Evolutionary conservation across 805 yeast species (phyloP).

Genomic region (Geotrichum ghanense): DNA sequence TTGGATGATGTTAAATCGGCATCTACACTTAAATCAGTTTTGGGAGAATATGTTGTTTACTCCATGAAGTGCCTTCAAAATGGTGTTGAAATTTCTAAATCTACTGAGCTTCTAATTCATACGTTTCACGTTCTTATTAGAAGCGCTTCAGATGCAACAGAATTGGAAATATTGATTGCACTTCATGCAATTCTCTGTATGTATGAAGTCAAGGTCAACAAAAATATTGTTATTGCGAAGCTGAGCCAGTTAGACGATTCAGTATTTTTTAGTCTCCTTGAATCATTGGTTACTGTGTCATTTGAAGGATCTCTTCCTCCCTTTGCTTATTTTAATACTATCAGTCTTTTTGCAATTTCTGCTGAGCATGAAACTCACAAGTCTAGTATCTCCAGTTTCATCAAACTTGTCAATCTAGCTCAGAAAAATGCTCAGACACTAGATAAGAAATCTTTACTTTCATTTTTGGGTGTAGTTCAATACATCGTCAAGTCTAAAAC

Average conservation of each 20-base stretch:
- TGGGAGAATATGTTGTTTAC: background rate
- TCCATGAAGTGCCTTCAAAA: background rate
- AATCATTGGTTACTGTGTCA: background rate
- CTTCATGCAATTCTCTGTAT: background rate
- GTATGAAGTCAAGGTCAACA: background rate
- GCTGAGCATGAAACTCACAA: background rate
- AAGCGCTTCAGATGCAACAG: background rate
- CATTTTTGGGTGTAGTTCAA: background rate
- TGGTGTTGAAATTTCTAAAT: background rate
- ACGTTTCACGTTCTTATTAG: background rate
- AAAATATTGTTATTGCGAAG: background rate
- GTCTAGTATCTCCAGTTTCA: background rate
- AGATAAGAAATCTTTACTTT: background rate
- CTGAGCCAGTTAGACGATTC: background rate
- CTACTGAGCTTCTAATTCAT: background rate
- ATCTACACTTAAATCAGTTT: background rate
- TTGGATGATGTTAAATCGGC: background rate
- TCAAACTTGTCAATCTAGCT: background rate
- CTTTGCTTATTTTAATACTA: background rate
- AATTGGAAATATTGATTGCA: background rate
- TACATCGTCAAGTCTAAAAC: slow-evolving; percentile 33
- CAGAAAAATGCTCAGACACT: background rate
- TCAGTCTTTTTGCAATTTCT: background rate
- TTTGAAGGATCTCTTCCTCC: background rate
- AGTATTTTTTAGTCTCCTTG: background rate